Percentiles rank a stretch among this genome's conserved stretches.
Conservation (phyloP, 2,329 filamentous ascomycete genomes). For the Sclerotinia spermophila region DNA sequence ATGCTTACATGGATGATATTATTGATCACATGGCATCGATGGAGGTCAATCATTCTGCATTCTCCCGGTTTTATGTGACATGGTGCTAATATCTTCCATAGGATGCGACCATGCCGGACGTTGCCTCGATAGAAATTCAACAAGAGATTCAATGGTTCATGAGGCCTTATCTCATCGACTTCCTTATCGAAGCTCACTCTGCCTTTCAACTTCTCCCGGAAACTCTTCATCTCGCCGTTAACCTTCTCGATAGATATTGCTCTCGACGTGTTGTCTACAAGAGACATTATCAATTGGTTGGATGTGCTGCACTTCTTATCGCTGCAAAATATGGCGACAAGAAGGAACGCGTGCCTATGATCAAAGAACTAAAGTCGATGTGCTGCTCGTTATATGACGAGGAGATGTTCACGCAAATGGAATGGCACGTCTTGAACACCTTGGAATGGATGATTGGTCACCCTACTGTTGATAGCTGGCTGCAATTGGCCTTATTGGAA, state of each 20-base stretch:
- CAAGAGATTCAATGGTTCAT: slow-evolving; percentile 99
- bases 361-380: slow-evolving; percentile 97
- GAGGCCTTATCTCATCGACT: slow-evolving; percentile 96
- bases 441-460: slow-evolving; percentile 95
- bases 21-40: slow-evolving; percentile 92
- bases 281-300: slow-evolving; percentile 96
- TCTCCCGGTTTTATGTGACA: slow-evolving; percentile 11
- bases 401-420: slow-evolving; percentile 99
- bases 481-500: slow-evolving; percentile 81
- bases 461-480: slow-evolving; percentile 91
- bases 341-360: slow-evolving; percentile 97
- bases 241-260: slow-evolving; percentile 96
- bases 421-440: slow-evolving; percentile 98
- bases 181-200: slow-evolving; percentile 93
- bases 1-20: slow-evolving; percentile 93
- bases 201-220: slow-evolving; percentile 92
- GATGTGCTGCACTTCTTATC: slow-evolving; percentile 91
- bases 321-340: slow-evolving; percentile 98
- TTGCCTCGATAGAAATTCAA: slow-evolving; percentile 97
- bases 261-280: slow-evolving; percentile 98
- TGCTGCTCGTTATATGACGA: slow-evolving; percentile 98
- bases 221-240: slow-evolving; percentile 93
- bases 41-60: slow-evolving; percentile 55
- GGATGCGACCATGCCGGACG: slow-evolving; percentile 88
- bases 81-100: slow-evolving; percentile 39